These are phyloP conservation scores for Trichoderma brevicompactum DNA, from an alignment of 2,329 filamentous ascomycete species.

Conservation along the genomic window DNA sequence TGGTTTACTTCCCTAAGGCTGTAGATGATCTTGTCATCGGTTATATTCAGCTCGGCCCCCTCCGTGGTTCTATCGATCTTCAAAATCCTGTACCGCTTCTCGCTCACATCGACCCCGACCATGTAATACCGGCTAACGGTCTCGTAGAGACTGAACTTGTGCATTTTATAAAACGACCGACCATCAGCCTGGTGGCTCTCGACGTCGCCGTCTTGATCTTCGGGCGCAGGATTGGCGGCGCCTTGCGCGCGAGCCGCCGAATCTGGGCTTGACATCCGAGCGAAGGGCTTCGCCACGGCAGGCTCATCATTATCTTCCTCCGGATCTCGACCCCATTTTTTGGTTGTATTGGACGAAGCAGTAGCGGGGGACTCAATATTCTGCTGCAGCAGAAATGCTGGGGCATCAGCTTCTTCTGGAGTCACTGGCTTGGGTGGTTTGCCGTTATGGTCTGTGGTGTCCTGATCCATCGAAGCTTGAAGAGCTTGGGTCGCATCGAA, in stretches of 20 bases:
- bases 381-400: slow-evolving; percentile 44
- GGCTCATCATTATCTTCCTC: slow-evolving; percentile 63
- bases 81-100: slow-evolving; percentile 85
- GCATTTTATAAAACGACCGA: slow-evolving; percentile 69
- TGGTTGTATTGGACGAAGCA: slow-evolving; percentile 35
- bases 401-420: slow-evolving; percentile 34
- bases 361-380: slow-evolving; percentile 43
- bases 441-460: slow-evolving; percentile 1
- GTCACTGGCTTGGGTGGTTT: slow-evolving; percentile 9
- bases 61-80: slow-evolving; percentile 93
- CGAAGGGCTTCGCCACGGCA: slow-evolving; percentile 61
- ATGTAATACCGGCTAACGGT: slow-evolving; percentile 93
- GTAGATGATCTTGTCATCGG: slow-evolving; percentile 95
- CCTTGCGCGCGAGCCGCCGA: slow-evolving; percentile 39
- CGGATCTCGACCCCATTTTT: slow-evolving; percentile 32
- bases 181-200: slow-evolving; percentile 10
- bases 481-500: neutral
- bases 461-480: slow-evolving; percentile 15
- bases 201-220: slow-evolving; percentile 37
- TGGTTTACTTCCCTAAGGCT: slow-evolving; percentile 90
- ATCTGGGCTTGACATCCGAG: slow-evolving; percentile 59
- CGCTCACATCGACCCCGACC: slow-evolving; percentile 87
- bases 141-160: slow-evolving; percentile 97
- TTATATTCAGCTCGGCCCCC: slow-evolving; percentile 74
- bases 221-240: slow-evolving; percentile 17